Evolutionary conservation across 306 rosid genomes (phyloP), one percentile per base, ranked within the genome.

Genomic region (Cucurbita maxima): DNA sequence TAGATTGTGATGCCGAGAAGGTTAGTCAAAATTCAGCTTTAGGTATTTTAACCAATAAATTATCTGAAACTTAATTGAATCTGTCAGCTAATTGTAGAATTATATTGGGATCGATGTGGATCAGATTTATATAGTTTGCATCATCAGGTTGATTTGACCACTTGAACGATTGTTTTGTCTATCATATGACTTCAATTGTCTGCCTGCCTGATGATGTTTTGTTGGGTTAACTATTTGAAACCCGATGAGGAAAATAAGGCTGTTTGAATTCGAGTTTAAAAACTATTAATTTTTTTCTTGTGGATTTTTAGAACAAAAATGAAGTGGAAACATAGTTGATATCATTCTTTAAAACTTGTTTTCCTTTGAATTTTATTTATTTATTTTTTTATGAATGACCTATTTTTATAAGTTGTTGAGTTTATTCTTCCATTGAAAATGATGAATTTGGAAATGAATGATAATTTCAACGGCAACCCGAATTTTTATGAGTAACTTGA

Each of bases 1-100:
- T 95, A 73, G 99, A 95, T 71, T 95, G 99, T 77, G 99, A 95
- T 73, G 90, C 96, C 7, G 99, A 95, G 55, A 85, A 91, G 97
- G 99, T 95, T 82, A 80, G 74, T 25, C 19, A 15, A 70, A 16
- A 48, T 34, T 70, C 56, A 70, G 5, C 41, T 70, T 8, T 70
- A 45, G 25, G 25, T 51, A 50, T 70, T 22, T 30, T 34, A 16
- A 48, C 25, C 45, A 30, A 70, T 25, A 44, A 20, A 48, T 20
- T 70, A 48, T 30, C 12, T 50, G 45, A 50, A 70, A 25, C 15
- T 30, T 70, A 4, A 70, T 25, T 30, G 41, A 25, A 30, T 70
- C 58, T 48, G 44, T 30, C 71, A 63, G 22, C 71, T 40, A 40
- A 40, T 64, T 64, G 53, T 64, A n/a, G 71, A 40, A 6, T 64